Conservation (phyloP, 2,329 filamentous ascomycete genomes). For the Talaromyces funiculosus region DNA sequence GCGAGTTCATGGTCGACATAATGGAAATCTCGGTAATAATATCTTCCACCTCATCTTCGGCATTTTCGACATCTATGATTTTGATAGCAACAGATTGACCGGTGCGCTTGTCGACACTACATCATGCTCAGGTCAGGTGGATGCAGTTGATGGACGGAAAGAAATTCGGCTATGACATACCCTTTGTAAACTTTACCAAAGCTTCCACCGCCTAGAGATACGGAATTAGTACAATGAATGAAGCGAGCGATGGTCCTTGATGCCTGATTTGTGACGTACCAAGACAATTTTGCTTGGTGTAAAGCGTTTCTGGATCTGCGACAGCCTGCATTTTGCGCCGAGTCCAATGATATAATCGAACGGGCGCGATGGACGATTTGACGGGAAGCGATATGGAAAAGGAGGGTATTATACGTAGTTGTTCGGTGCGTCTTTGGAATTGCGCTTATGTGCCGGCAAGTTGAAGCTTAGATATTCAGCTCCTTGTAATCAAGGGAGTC, state of each 20-base stretch:
- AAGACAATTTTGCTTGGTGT: constrained; percentile 88
- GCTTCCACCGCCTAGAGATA: constrained; percentile 72
- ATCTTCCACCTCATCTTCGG: constrained; percentile 98
- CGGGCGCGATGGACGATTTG: not conserved
- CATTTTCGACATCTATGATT: constrained; percentile 96
- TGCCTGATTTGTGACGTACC: constrained; percentile 46
- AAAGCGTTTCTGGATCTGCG: constrained; percentile 82
- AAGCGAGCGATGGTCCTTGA: not conserved
- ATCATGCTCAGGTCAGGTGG: constrained; percentile 12
- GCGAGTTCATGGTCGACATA: constrained; percentile 88
- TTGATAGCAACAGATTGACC: constrained; percentile 97
- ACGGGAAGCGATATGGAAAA: not conserved
- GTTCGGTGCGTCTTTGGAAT: not conserved
- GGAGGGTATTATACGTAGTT: not conserved
- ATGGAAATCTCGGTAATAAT: constrained; percentile 99
- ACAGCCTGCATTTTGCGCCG: constrained; percentile 42
- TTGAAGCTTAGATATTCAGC: not conserved
- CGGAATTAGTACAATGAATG: not conserved
- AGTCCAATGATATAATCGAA: not conserved
- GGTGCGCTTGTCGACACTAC: constrained; percentile 82
- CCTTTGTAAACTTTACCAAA: constrained; percentile 99
- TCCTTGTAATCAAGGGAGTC: constrained; percentile 15
- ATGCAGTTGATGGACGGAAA: not conserved
- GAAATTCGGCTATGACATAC: constrained; percentile 43
- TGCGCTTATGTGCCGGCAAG: not conserved